A percentile compares a stretch with the other conserved stretches of the same genome.
These are phyloP conservation scores for Phytophthora crassamura DNA, from an alignment of 352 stramenopile species.

Conservation along the genomic window DNA sequence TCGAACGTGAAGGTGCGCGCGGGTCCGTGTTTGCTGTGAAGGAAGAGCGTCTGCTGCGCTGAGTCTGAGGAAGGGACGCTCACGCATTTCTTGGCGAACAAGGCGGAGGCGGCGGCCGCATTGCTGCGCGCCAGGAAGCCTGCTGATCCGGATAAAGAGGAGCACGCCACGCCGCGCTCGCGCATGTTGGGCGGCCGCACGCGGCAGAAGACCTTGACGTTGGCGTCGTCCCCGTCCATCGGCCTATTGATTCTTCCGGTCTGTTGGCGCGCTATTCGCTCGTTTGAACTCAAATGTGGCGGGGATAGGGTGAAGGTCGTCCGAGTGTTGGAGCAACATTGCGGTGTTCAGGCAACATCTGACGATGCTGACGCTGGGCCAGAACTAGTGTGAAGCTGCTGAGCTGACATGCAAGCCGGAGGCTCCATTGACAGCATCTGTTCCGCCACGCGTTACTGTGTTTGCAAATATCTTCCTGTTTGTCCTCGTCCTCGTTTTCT, in stretches of 20 bases:
- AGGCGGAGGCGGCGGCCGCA: conserved; percentile 16
- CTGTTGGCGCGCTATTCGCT: conserved; percentile 16
- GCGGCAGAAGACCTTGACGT: conserved; percentile 90
- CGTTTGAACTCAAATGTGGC: conserved; percentile 2
- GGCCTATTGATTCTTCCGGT: conserved; percentile 20
- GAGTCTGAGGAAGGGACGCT: conserved; percentile 50
- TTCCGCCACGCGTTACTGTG: no score
- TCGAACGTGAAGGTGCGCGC: conserved; percentile 92
- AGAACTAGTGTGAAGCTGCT: no score
- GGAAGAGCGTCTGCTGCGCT: conserved; percentile 62
- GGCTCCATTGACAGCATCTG: no score
- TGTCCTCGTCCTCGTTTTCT: no score
- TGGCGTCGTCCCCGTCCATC: conserved; percentile 45
- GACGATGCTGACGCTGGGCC: no score
- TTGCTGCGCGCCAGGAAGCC: conserved; percentile 28
- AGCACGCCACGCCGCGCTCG: conserved; percentile 48
- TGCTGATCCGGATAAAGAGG: conserved; percentile 14
- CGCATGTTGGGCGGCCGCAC: conserved; percentile 84
- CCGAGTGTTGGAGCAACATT: conserved; percentile 15
- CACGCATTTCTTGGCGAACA: conserved; percentile 70
- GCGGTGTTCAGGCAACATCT: no score
- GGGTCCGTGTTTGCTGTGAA: conserved; percentile 57
- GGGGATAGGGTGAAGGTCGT: not conserved
- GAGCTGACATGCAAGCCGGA: no score
- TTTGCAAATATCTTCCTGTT: no score